Evolutionary conservation across 148 eudicot species (phyloP), one percentile per base, ranked within the genome.

Genomic region (Diospyros kaki): DNA sequence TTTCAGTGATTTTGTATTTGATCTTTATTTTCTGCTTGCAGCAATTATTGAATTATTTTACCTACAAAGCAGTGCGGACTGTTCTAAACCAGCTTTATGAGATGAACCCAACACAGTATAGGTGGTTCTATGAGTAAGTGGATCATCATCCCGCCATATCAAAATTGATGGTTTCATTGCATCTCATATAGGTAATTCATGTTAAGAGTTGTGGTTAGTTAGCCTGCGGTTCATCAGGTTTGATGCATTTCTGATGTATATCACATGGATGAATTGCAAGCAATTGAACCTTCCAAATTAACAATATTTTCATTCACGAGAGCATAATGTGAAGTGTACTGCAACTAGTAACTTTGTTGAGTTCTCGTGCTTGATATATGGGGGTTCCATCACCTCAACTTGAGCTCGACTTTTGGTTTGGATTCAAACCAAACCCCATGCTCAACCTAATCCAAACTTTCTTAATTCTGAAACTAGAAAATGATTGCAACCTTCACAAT

Each of bases 31-130:
- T 73, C 38, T 81, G 44, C 28, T 67, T 90, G 94, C 99, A 96
- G 99, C 92, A 91, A 89, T 72, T 90, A 45, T 70, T 89, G 70
- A 89, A 93, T 66, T 93, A 88, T 54, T 96, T 96, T 83, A 96
- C 99, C 2, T 91, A 88, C 83, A 96, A 96, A 82, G 98, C 99
- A 41, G 94, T 90, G 82, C 91, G 97, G 89, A 93, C 94, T 73
- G 94, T 96, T 69, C 73, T 96, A 71, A 85, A 78, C 81, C 98
- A 96, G 90, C 97, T 96, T 28, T 91, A 96, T 77, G 99, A 96
- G 86, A 90, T 91, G 99, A 91, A 96, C 75, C 97, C 97, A 3
- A 70, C 93, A 15, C 66, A 84, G 62, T 93, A 96, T 77, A 86
- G 87, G 28, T 96, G 98, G 99, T 81, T 96, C n/a, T 90, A 93